phyloP scores from a whole-genome alignment of 768 basidiomycete genomes.

The Dacryopinax primogenitus region DNA sequence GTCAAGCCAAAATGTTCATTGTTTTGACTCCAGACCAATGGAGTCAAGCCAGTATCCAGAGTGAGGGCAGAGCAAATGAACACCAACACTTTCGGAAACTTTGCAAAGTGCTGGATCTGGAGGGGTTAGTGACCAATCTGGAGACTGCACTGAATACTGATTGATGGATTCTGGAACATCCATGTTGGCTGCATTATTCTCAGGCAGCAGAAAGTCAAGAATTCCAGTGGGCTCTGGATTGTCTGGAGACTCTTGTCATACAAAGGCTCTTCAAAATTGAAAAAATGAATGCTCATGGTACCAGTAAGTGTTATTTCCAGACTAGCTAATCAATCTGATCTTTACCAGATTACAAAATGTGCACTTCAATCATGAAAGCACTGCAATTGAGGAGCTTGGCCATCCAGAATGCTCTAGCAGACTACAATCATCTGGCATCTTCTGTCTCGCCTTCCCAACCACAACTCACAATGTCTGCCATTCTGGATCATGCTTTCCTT shows the following conservation, averaged over 20 bases:
- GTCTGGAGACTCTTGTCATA: not conserved
- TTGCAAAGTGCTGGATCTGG: not conserved
- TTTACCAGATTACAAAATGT: slow-evolving; percentile 23
- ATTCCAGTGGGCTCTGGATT: slow-evolving; percentile 2
- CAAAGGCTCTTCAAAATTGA: slow-evolving; percentile 7
- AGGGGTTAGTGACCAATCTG: not conserved
- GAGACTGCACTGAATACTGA: not conserved
- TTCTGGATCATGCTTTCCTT: slow-evolving; percentile 5
- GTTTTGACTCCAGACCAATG: not conserved
- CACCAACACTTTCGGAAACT: not conserved
- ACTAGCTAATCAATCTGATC: slow-evolving; percentile 8
- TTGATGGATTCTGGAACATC: not conserved
- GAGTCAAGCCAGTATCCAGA: not conserved
- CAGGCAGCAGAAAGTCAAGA: not conserved
- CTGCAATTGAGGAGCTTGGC: slow-evolving; percentile 20
- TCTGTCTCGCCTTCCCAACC: not conserved
- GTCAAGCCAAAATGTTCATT: not conserved
- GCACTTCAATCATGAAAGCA: slow-evolving; percentile 25
- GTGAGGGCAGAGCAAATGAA: not conserved
- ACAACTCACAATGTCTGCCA: not conserved
- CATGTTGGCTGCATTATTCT: not conserved
- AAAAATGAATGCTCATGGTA: not conserved
- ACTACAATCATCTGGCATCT: slow-evolving; percentile 6
- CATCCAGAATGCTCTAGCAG: slow-evolving; percentile 5
- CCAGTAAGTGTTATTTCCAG: not conserved